These are phyloP conservation scores for Taphrina deformans DNA, from an alignment of 1,139 yeast genomes.

Conservation along the genomic window DNA sequence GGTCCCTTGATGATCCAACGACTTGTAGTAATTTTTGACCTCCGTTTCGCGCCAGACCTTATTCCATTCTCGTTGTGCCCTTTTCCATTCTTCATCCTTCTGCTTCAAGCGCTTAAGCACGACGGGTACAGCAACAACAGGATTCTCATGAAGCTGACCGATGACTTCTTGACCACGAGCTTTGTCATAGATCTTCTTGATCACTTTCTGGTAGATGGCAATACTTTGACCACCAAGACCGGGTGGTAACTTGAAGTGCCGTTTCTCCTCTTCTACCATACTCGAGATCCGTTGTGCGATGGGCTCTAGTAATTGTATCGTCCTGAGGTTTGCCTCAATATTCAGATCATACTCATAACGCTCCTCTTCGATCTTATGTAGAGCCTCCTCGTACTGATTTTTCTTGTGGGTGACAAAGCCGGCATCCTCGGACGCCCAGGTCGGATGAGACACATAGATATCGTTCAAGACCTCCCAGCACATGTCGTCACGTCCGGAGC, in stretches of 20 bases:
- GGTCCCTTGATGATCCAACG: slow-evolving; percentile 90
- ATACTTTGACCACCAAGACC: slow-evolving; percentile 89
- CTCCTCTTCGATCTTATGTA: slow-evolving; percentile 94
- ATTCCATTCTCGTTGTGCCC: slow-evolving; percentile 98
- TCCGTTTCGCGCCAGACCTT: slow-evolving; percentile 99
- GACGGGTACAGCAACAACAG: slow-evolving; percentile 91
- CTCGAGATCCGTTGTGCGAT: slow-evolving; percentile 91
- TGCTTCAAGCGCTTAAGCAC: slow-evolving; percentile 89
- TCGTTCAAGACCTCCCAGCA: slow-evolving; percentile 98
- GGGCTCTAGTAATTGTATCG: slow-evolving; percentile 92
- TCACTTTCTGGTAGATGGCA: slow-evolving; percentile 89
- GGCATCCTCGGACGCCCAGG: slow-evolving; percentile 99
- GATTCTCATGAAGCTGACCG: slow-evolving; percentile 91
- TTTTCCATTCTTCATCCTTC: slow-evolving; percentile 98
- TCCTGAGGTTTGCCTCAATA: slow-evolving; percentile 91
- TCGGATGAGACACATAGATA: slow-evolving; percentile 99
- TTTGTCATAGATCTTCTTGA: slow-evolving; percentile 87
- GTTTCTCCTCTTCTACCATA: slow-evolving; percentile 89
- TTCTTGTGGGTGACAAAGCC: slow-evolving; percentile 97
- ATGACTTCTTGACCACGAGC: slow-evolving; percentile 95
- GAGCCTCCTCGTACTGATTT: slow-evolving; percentile 93
- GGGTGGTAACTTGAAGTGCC: slow-evolving; percentile 79
- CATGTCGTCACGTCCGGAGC: slow-evolving; percentile 98
- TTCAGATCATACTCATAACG: slow-evolving; percentile 94
- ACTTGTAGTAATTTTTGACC: slow-evolving; percentile 88